Conservation (phyloP, 2,329 filamentous ascomycete species). For the Seiridium unicorne region DNA sequence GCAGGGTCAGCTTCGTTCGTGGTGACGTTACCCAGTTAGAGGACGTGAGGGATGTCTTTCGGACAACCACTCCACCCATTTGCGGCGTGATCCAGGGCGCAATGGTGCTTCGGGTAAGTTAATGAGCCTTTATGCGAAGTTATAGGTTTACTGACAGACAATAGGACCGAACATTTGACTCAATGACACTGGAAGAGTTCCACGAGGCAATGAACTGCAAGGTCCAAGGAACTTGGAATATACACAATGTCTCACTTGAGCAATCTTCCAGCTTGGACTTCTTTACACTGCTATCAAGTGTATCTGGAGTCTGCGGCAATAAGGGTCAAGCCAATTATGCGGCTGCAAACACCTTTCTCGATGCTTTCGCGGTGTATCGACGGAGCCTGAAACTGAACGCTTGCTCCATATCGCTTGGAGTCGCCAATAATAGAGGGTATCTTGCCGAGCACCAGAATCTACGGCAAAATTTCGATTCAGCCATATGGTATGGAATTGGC, state of each 20-base stretch:
- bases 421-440: neutral
- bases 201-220: slow-evolving; percentile 24
- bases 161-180: slow-evolving; percentile 11
- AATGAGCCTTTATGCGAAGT: neutral
- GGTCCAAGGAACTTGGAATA: slow-evolving; percentile 25
- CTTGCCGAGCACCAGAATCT: neutral
- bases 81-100: neutral
- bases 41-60: slow-evolving; percentile 4
- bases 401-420: neutral
- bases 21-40: slow-evolving; percentile 12
- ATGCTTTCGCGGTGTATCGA: slow-evolving; percentile 23
- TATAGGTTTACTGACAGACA: neutral
- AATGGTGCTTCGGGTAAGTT: neutral
- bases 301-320: slow-evolving; percentile 17
- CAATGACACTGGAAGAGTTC: slow-evolving; percentile 15
- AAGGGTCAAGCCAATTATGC: slow-evolving; percentile 28
- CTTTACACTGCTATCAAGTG: slow-evolving; percentile 21
- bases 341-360: slow-evolving; percentile 30
- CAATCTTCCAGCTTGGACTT: slow-evolving; percentile 18
- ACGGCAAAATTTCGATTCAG: neutral
- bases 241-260: slow-evolving; percentile 13
- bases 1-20: slow-evolving; percentile 9
- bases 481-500: neutral
- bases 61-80: neutral
- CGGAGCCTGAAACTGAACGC: neutral